These are phyloP conservation scores for Saccharum spontaneum DNA, from an alignment of 176 grass and related monocot genomes.

Conservation along the genomic window DNA sequence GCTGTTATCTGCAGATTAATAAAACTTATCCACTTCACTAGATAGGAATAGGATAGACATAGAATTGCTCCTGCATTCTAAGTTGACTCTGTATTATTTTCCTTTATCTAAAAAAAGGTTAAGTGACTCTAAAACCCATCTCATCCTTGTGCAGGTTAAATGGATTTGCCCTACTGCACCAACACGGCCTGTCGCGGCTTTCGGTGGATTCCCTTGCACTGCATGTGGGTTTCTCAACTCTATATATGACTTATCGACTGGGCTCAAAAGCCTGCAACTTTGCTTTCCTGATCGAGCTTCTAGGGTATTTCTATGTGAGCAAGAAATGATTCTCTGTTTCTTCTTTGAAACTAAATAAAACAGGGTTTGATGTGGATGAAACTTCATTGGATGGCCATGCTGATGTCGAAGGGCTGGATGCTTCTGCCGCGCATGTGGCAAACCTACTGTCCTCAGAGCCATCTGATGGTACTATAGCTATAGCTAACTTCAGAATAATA, in stretches of 20 bases:
- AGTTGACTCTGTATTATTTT: too few relatives aligned
- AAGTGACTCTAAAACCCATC: background rate
- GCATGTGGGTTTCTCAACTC: conserved; percentile 68
- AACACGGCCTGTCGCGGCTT: conserved; percentile 74
- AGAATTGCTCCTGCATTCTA: conserved; percentile 34
- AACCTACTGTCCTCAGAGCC: conserved; percentile 87
- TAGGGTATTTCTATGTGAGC: conserved; percentile 6
- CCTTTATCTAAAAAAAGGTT: background rate
- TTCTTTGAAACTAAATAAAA: conserved; percentile 22
- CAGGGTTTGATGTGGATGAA: conserved; percentile 92
- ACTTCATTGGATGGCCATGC: conserved; percentile 75
- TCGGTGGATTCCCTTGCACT: conserved; percentile 96
- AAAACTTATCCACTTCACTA: conserved; percentile 31
- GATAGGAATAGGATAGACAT: conserved; percentile 1
- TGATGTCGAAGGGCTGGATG: conserved; percentile 77
- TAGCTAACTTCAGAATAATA: background rate
- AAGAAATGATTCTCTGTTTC: background rate
- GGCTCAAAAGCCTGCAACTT: conserved; percentile 8
- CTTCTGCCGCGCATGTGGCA: conserved; percentile 76
- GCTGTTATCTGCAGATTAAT: conserved; percentile 45
- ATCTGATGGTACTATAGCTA: conserved; percentile 65
- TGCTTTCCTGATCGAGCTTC: conserved; percentile 21
- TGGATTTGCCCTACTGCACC: conserved; percentile 98
- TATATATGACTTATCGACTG: background rate
- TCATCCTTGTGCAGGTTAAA: conserved; percentile 69